Evolutionary conservation across 2,329 filamentous ascomycete genomes (phyloP), one percentile per base, ranked within the genome.

Genomic region (Microdochium paspali): DNA sequence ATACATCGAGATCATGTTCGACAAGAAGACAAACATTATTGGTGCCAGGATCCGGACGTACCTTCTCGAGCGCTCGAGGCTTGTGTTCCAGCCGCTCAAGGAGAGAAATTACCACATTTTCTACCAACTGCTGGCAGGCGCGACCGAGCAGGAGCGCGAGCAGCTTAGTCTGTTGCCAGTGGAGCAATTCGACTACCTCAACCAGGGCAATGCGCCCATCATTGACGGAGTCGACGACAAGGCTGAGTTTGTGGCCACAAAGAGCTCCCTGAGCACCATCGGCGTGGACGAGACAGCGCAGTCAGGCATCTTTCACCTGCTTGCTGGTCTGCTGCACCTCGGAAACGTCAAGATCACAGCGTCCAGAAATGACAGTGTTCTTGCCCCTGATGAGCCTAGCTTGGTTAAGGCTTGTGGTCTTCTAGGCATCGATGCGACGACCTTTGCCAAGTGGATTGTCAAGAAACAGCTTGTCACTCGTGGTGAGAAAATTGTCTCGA

Each of bases 1-100:
- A 76, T 98, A 98, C 67, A 97, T 98, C 59, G 93, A 98, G 72
- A 98, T 98, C 64, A 91, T 97, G 89, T 98, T 98, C 67, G 90
- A 97, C 70, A 81, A 88, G 53, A 80, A 85, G 60, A 95, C 89
- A 52, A 93, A 94, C 65, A 98, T 98, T 59, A 96, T 97, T 61
- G 93, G 93, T 56, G 93, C 93, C 48, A 94, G 94, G 72, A 98
- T 98, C 62, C 80, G 93, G 58, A 96, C 90, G 48, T 98, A 98
- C 62, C 75, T 98, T 55, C 75, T 98, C 42, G 93, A 98, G 67
- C 87, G 93, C 51, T 97, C 93, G 52, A 85, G 93, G 70, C 74
- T 98, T 59, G 93, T 97, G 18, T 98, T 97, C 68, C 93, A 98
- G 64, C 93, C 93, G 39, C 73, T 96, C 53, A 97, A 95, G 71